These are phyloP conservation scores for Knufia fluminis DNA, from an alignment of 2,329 filamentous ascomycete species.

Conservation along the genomic window DNA sequence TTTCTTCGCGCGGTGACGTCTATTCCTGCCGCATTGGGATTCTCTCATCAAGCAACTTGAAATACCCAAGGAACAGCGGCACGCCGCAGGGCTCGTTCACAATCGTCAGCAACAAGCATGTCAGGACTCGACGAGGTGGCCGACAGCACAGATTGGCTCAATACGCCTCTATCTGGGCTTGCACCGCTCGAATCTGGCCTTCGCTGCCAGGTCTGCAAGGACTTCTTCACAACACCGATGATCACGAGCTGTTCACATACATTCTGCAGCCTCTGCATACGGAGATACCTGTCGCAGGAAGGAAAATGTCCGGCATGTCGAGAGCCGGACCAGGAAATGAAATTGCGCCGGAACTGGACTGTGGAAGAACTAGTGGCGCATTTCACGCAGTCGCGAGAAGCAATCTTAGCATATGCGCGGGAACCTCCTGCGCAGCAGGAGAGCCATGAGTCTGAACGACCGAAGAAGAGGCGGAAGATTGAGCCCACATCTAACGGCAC, in stretches of 20 bases:
- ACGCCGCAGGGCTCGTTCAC: too few species aligned
- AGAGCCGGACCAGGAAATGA: constrained; percentile 68
- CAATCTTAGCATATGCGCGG: constrained; percentile 56
- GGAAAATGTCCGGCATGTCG: constrained; percentile 84
- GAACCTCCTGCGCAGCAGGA: constrained; percentile 43
- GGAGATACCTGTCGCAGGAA: constrained; percentile 70
- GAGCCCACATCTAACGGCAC: constrained; percentile 9
- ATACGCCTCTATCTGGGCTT: constrained; percentile 36
- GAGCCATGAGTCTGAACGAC: constrained; percentile 23
- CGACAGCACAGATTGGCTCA: constrained; percentile 41
- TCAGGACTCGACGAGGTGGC: constrained; percentile 20
- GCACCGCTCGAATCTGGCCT: constrained; percentile 65
- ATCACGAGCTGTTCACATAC: constrained; percentile 92
- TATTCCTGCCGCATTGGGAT: too few species aligned
- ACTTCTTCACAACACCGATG: constrained; percentile 91
- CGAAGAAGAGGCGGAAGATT: constrained; percentile 24
- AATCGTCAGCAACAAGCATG: constrained; percentile 23
- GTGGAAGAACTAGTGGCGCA: constrained; percentile 75
- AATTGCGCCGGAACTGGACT: constrained; percentile 73
- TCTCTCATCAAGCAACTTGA: too few species aligned
- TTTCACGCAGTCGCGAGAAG: constrained; percentile 58
- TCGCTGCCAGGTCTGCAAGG: constrained; percentile 95
- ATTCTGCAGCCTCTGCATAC: constrained; percentile 93
- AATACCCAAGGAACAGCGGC: too few species aligned
- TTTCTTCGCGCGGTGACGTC: too few species aligned